phyloP scores from a whole-genome alignment of 768 basidiomycete genomes.

The Suillus sp. region DNA sequence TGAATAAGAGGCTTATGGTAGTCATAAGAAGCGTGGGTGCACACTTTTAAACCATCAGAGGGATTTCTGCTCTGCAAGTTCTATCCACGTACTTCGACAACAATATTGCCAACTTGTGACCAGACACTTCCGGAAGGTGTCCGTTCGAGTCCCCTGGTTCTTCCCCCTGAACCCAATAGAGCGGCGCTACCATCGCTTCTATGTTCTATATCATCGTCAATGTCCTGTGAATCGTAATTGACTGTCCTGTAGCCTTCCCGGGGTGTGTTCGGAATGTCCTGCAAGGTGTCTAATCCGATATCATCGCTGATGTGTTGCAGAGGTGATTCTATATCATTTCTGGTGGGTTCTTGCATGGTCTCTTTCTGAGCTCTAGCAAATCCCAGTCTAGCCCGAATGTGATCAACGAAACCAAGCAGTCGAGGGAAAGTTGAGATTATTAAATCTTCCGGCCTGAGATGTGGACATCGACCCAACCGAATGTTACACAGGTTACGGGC shows the following conservation, averaged over 20 bases:
- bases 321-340: background rate
- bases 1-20: constrained; percentile 82
- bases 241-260: constrained; percentile 17
- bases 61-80: background rate
- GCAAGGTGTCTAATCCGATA: constrained; percentile 39
- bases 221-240: constrained; percentile 36
- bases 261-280: constrained; percentile 28
- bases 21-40: constrained; percentile 86
- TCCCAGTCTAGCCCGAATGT: background rate
- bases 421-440: background rate
- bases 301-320: constrained; percentile 2
- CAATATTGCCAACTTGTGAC: constrained; percentile 61
- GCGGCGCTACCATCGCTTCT: constrained; percentile 46
- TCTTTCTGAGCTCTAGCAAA: background rate
- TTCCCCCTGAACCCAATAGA: constrained; percentile 42
- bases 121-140: constrained; percentile 38
- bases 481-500: background rate
- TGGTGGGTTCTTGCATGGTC: background rate
- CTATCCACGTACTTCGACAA: constrained; percentile 61
- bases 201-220: constrained; percentile 34
- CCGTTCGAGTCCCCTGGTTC: constrained; percentile 30
- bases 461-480: background rate
- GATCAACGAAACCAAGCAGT: background rate
- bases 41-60: constrained; percentile 51
- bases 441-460: background rate